phyloP scores from a whole-genome alignment of 1,284 basidiomycete species.

The Heterobasidion annosum region DNA sequence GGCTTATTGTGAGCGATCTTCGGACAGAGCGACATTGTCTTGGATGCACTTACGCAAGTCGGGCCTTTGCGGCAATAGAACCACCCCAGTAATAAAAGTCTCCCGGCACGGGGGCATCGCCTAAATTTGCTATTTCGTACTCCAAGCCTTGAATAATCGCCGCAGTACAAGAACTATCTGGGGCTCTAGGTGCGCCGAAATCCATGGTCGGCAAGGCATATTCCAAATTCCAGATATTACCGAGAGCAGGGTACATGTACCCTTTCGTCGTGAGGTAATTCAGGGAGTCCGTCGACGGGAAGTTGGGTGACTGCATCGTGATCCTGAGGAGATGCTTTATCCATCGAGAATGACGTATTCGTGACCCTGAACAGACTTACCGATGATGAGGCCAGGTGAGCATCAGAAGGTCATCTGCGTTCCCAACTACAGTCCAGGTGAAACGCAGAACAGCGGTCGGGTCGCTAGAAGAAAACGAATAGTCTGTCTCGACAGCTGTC shows the following conservation, averaged over 20 bases:
- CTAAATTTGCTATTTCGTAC: constrained; percentile 21
- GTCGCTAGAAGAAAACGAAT: constrained; percentile 17
- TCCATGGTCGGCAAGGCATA: constrained; percentile 23
- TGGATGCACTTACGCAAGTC: constrained; percentile 15
- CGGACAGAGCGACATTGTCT: neutral
- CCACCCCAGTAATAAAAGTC: constrained; percentile 26
- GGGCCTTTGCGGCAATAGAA: constrained; percentile 17
- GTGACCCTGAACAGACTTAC: constrained; percentile 8
- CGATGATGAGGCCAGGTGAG: constrained; percentile 27
- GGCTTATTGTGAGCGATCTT: neutral
- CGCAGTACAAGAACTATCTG: constrained; percentile 20
- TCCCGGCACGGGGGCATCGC: constrained; percentile 17
- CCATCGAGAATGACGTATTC: neutral
- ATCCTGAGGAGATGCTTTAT: constrained; percentile 8
- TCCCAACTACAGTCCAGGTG: constrained; percentile 22
- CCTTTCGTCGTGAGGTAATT: constrained; percentile 25
- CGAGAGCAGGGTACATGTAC: constrained; percentile 23
- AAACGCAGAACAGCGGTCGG: constrained; percentile 18
- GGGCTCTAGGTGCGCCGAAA: constrained; percentile 21
- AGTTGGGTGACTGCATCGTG: constrained; percentile 17
- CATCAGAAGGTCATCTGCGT: constrained; percentile 19
- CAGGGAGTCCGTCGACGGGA: constrained; percentile 16
- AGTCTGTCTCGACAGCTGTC: constrained; percentile 20
- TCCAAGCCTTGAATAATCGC: constrained; percentile 21
- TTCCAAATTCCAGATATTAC: constrained; percentile 20